These are phyloP conservation scores for Amanita phalloides DNA, from an alignment of 768 basidiomycete genomes.

Conservation along the genomic window DNA sequence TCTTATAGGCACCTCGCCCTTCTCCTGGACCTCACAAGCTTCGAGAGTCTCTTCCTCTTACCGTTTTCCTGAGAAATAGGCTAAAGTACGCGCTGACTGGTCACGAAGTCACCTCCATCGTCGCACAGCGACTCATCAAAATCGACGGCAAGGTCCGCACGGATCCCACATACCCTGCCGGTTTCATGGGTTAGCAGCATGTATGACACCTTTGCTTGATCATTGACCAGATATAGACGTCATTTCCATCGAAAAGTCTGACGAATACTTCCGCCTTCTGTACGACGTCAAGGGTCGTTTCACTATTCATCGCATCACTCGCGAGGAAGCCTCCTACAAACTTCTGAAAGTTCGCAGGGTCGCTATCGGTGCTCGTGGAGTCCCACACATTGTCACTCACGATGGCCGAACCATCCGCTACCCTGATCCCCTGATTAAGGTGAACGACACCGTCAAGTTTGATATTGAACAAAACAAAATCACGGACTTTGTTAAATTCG, in stretches of 20 bases:
- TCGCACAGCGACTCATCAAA: conserved; percentile 95
- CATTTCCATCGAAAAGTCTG: conserved; percentile 94
- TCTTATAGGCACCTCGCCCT: conserved; percentile 77
- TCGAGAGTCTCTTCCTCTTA: conserved; percentile 94
- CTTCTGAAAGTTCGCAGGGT: conserved; percentile 91
- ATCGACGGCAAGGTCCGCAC: conserved; percentile 98
- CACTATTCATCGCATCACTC: conserved; percentile 98
- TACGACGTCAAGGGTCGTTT: conserved; percentile 99
- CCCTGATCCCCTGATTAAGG: conserved; percentile 90
- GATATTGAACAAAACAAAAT: conserved; percentile 95
- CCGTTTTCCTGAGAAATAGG: conserved; percentile 96
- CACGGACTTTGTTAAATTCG: conserved; percentile 87
- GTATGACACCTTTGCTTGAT: conserved; percentile 1
- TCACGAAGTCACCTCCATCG: conserved; percentile 91
- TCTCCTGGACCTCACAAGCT: conserved; percentile 99
- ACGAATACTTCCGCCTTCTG: conserved; percentile 97
- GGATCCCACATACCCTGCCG: conserved; percentile 92
- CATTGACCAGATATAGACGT: conserved; percentile 52
- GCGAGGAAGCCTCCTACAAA: conserved; percentile 95
- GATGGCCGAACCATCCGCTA: conserved; percentile 99
- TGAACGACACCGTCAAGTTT: conserved; percentile 97
- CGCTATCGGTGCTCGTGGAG: conserved; percentile 85
- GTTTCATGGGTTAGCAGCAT: conserved; percentile 78
- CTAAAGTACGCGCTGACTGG: conserved; percentile 98
- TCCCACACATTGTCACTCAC: conserved; percentile 96